These are phyloP conservation scores for Colletotrichum sp. DNA, from an alignment of 2,329 filamentous ascomycete species.

Conservation along the genomic window DNA sequence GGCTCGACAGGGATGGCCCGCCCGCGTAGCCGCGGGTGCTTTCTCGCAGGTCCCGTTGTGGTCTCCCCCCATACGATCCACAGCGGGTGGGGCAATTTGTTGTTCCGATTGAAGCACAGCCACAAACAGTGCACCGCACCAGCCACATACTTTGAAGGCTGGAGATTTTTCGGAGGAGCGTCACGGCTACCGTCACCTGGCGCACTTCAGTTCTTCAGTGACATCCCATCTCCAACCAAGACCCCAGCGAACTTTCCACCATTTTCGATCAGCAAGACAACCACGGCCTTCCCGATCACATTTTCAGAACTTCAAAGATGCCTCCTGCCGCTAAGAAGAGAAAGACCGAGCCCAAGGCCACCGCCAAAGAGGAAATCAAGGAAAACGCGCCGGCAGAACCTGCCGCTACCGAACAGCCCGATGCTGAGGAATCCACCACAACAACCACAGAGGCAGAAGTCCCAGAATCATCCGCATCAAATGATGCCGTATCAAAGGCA, in stretches of 20 bases:
- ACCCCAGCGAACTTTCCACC: background rate
- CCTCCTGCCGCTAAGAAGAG: slow-evolving; percentile 51
- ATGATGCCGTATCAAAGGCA: slow-evolving; percentile 47
- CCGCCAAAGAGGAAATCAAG: slow-evolving; percentile 21
- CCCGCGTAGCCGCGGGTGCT: slow-evolving; percentile 17
- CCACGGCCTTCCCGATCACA: background rate
- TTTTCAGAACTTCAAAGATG: slow-evolving; percentile 28
- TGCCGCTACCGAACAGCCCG: slow-evolving; percentile 22
- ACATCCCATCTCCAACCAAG: background rate
- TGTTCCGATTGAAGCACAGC: background rate
- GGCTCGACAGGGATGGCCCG: slow-evolving; percentile 8
- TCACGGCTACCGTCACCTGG: background rate
- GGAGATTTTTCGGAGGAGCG: background rate
- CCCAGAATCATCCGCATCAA: slow-evolving; percentile 14
- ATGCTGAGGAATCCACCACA: slow-evolving; percentile 16
- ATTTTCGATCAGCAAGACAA: background rate
- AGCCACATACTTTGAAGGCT: background rate
- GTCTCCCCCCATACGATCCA: background rate
- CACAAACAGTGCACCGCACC: background rate
- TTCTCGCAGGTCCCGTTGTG: slow-evolving; percentile 12
- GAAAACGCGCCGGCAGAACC: background rate
- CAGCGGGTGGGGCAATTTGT: background rate
- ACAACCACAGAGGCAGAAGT: slow-evolving; percentile 26
- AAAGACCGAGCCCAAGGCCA: slow-evolving; percentile 38
- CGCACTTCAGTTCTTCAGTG: background rate